phyloP scores from a whole-genome alignment of 2,329 filamentous ascomycete species.

The Scedosporium aurantiacum region DNA sequence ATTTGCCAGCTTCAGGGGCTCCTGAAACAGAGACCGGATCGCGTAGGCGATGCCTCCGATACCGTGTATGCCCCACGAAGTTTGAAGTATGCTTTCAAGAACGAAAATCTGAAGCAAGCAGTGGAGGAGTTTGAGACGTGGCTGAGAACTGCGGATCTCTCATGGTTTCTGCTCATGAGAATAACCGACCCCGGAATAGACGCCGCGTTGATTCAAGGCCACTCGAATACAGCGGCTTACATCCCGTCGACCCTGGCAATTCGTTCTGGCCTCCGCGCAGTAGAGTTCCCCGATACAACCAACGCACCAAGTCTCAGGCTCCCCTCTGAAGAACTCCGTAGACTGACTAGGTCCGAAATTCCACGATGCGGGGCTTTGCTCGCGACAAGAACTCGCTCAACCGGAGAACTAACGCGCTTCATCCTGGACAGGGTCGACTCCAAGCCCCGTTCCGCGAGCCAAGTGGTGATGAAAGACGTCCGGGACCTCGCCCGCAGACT shows the following conservation, averaged over 20 bases:
- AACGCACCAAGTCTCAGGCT: background rate
- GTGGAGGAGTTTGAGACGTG: conserved; percentile 14
- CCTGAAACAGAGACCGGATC: background rate
- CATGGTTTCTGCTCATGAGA: conserved; percentile 15
- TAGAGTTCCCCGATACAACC: background rate
- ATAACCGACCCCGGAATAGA: conserved; percentile 13
- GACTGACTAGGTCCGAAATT: background rate
- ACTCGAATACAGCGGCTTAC: background rate
- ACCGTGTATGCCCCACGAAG: conserved; percentile 1
- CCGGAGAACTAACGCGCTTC: background rate
- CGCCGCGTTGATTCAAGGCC: conserved; percentile 3
- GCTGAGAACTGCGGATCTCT: conserved; percentile 13
- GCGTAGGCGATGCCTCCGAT: background rate
- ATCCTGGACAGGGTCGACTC: background rate
- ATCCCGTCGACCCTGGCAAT: background rate
- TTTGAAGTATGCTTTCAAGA: conserved; percentile 9
- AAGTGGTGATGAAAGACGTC: conserved; percentile 14
- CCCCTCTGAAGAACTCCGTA: background rate
- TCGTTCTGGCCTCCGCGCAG: background rate
- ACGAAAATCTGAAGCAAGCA: conserved; percentile 11
- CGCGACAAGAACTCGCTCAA: background rate
- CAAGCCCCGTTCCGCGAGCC: background rate
- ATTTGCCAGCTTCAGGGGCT: background rate
- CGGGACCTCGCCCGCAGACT: conserved; percentile 16
- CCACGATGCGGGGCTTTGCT: background rate